Base-by-base conservation (phyloP, 768 basidiomycete genomes). In the Lentinula sp. region DNA sequence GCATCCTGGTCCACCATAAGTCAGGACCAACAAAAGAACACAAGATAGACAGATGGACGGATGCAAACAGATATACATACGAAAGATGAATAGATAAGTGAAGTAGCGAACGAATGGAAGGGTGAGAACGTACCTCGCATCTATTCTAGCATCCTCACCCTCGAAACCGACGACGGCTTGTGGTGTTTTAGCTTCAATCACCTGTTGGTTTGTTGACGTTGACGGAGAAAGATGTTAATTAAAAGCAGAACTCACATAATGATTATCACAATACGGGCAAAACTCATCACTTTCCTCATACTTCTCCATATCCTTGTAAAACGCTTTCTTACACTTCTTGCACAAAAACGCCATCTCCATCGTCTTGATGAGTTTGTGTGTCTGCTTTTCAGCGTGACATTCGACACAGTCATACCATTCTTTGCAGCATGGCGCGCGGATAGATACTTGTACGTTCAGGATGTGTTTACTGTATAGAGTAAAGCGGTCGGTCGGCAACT, bases 221-320 rank as follows among this genome's bases (percentile, higher is more conserved):
- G 23, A 23, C 23, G 23, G 23, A 5, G 18, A 21, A 37, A 15
- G 50, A 7, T 18, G 16, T 16, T 1, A 42, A 45, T 39, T n/a
- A n/a, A 54, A 46, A 23, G 32, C 2, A 18, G 15, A 45, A 37
- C 90, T 67, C 70, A 96, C 97, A 71, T 95, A 99, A 70, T 95
- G 95, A 70, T 98, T 98, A 74, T 98, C 97, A 70, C 97, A 98
- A 73, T 97, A 90, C 0, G 96, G 97, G 70, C 97, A 98, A 70
- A 88, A 98, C 74, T 99, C 97, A 71, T 98, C 95, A 69, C 93
- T 94, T 71, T 99, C 96, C 67, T 98, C 96, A 68, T 93, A 98
- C 6, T 73, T 74, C 0, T 79, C 64, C 93, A 98, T 95, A 73
- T 98, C 94, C 76, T 99, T 98, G 65, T 95, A 77, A 70, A 99